Base-by-base conservation (phyloP, 805 yeast genomes). In the Candida tibetensis region DNA sequence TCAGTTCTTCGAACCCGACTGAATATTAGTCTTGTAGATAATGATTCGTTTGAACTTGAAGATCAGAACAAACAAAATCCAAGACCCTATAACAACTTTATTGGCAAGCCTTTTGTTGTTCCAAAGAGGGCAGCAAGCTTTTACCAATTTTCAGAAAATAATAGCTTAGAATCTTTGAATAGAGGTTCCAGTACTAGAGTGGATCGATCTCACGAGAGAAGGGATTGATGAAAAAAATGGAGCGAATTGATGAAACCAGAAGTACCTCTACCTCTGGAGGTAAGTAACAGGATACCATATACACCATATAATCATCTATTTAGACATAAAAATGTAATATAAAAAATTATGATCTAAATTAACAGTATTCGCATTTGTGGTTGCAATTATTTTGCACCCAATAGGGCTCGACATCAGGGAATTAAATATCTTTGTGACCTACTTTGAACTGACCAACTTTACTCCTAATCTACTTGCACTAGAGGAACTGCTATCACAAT, bases 1-100 rank as follows among this genome's bases (percentile, higher is more conserved):
- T 53, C 62, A 1, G 61, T 60, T 10, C 51, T 68, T 17, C 48
- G 74, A 19, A 67, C 74, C 2, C 42, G 74, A 34, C 65, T 68
- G 28, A 54, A 60, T 4, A 54, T 65, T 15, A 64, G 57, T 34
- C 54, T 67, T 37, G 34, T 38, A 4, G 54, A 53, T 10, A 39
- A 40, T 4, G 49, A 46, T 13, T 45, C 42, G 8, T 40, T 45
- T 14, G 47, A 42, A 4, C 31, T 8, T 13, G 35, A 9, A 5
- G 37, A 33, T 17, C 22, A 34, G 19, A 14, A 14, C 8, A 34
- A 13, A 9, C 36, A 17, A 18, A 27, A 26, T 15, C 30, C 49
- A 4, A 37, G 46, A 36, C 37, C 46, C 39, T 17, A 36, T 42
- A 42, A 38, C 29, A 65, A 57, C 30, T 64, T 66, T 41, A 41